A percentile compares a stretch with the other conserved stretches of the same genome.
Conservation (phyloP, 2,329 filamentous ascomycete genomes). For the Hypoxylon sp. region DNA sequence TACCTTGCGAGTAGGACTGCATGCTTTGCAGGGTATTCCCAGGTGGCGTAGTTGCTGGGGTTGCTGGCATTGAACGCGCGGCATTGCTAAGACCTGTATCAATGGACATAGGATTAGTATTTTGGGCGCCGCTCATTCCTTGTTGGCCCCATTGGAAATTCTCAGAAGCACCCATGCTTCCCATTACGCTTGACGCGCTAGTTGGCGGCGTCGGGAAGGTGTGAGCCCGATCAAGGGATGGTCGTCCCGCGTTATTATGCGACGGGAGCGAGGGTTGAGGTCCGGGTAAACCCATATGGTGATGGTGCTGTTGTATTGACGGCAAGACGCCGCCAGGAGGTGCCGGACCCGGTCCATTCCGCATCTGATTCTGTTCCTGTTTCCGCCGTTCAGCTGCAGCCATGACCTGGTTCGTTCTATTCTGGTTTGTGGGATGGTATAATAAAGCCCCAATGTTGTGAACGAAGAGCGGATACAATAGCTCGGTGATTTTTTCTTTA, state of each 20-base stretch:
- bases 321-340: constrained; percentile 67
- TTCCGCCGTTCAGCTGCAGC: constrained; percentile 85
- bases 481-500: constrained; percentile 98
- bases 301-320: constrained; percentile 78
- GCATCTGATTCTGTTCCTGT: constrained; percentile 76
- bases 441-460: constrained; percentile 95
- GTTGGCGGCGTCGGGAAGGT: constrained; percentile 95
- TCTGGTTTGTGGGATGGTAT: constrained; percentile 93
- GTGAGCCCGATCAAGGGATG: constrained; percentile 85
- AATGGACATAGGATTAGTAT: constrained; percentile 81
- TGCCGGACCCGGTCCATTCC: constrained; percentile 69
- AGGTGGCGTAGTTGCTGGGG: constrained; percentile 91
- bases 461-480: constrained; percentile 95
- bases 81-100: constrained; percentile 84
- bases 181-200: constrained; percentile 88
- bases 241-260: constrained; percentile 80
- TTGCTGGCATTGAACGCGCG: constrained; percentile 85
- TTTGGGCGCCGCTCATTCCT: constrained; percentile 74
- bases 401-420: constrained; percentile 86
- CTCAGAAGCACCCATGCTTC: constrained; percentile 79
- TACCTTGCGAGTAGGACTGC: constrained; percentile 79
- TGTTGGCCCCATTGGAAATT: constrained; percentile 83
- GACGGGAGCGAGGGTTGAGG: constrained; percentile 71
- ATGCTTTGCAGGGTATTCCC: constrained; percentile 82
- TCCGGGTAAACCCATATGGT: constrained; percentile 71